Evolutionary conservation across 1,139 yeast species (phyloP).

Genomic region (Torulaspora globosa): DNA sequence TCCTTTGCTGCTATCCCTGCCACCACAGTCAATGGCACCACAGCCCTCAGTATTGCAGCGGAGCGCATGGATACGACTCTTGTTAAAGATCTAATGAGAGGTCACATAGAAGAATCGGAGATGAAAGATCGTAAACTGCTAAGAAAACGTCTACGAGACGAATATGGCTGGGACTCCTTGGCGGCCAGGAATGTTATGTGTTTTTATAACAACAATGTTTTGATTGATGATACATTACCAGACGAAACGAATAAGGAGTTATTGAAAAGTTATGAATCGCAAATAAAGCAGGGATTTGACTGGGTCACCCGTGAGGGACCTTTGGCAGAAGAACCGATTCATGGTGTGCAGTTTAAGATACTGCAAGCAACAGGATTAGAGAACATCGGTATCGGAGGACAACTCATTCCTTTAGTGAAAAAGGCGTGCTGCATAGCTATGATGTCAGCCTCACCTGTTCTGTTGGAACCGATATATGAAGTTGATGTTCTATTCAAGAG

Average conservation of each 20-base stretch:
- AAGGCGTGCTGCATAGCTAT: constrained; percentile 83
- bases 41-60: constrained; percentile 66
- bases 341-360: constrained; percentile 67
- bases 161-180: constrained; percentile 76
- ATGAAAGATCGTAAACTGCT: constrained; percentile 43
- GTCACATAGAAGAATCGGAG: constrained; percentile 39
- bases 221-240: constrained; percentile 74
- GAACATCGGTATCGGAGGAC: constrained; percentile 56
- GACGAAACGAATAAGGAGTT: constrained; percentile 59
- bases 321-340: constrained; percentile 75
- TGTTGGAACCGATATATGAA: constrained; percentile 80
- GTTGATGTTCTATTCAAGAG: constrained; percentile 56
- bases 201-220: constrained; percentile 55
- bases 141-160: constrained; percentile 52
- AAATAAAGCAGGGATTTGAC: constrained; percentile 69
- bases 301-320: constrained; percentile 91
- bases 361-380: constrained; percentile 50
- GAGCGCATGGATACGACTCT: constrained; percentile 66
- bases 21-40: constrained; percentile 51
- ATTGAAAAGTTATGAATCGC: constrained; percentile 46
- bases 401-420: constrained; percentile 76
- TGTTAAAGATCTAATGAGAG: constrained; percentile 54
- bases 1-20: constrained; percentile 66
- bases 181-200: constrained; percentile 82
- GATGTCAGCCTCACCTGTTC: constrained; percentile 69